These are phyloP conservation scores for Trichoderma gracile DNA, from an alignment of 2,329 filamentous ascomycete species.

Conservation along the genomic window DNA sequence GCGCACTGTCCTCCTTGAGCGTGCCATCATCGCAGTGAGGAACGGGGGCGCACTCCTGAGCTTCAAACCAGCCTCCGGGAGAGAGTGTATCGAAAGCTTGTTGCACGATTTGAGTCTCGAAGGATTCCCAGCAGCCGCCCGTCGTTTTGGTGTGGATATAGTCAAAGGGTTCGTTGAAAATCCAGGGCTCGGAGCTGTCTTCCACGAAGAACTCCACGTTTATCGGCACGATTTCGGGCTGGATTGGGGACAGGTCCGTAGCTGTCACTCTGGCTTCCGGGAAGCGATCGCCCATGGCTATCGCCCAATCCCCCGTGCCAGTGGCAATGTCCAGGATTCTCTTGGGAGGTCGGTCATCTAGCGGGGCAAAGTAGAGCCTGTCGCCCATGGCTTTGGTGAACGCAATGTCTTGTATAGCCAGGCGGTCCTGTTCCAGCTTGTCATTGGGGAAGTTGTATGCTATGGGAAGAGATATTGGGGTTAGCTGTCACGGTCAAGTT, in stretches of 20 bases:
- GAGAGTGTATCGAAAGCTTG: slow-evolving; percentile 52
- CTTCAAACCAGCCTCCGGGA: slow-evolving; percentile 58
- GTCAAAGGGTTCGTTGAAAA: slow-evolving; percentile 56
- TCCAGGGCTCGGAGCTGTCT: slow-evolving; percentile 54
- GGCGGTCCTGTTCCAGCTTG: slow-evolving; percentile 43
- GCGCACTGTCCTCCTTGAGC: slow-evolving; percentile 41
- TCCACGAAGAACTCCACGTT: slow-evolving; percentile 77
- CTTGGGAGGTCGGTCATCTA: slow-evolving; percentile 41
- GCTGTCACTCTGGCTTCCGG: slow-evolving; percentile 60
- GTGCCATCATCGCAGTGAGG: slow-evolving; percentile 49
- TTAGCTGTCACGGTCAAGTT: slow-evolving; percentile 17
- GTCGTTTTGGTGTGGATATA: slow-evolving; percentile 56
- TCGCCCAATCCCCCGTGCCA: slow-evolving; percentile 60
- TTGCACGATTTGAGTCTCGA: slow-evolving; percentile 51
- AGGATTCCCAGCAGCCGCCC: slow-evolving; percentile 51
- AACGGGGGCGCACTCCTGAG: slow-evolving; percentile 48
- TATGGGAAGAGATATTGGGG: slow-evolving; percentile 29
- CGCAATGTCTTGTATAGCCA: slow-evolving; percentile 43
- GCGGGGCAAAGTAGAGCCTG: slow-evolving; percentile 47
- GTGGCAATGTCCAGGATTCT: slow-evolving; percentile 48
- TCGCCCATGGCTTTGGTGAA: slow-evolving; percentile 43
- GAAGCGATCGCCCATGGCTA: slow-evolving; percentile 65
- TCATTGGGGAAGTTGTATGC: slow-evolving; percentile 52
- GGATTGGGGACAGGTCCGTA: slow-evolving; percentile 68
- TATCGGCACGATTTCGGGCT: slow-evolving; percentile 64